Evolutionary conservation across 768 basidiomycete genomes (phyloP).

Genomic region (Candolleomyces eurysporus): DNA sequence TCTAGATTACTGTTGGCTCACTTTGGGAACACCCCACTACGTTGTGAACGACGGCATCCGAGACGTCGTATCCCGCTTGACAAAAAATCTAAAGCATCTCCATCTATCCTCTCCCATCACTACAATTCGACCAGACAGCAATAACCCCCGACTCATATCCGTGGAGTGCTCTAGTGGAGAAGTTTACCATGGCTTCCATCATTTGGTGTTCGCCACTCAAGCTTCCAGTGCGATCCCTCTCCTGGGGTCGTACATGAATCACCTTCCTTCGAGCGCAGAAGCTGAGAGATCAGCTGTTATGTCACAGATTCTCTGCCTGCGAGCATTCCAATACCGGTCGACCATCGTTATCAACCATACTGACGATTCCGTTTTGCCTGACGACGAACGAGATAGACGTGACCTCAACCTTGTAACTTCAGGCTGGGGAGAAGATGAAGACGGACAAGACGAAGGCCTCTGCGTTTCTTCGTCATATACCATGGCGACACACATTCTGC

Average conservation of each 20-base stretch:
- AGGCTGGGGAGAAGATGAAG: constrained; percentile 8
- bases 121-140: constrained; percentile 38
- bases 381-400: constrained; percentile 45
- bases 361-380: constrained; percentile 57
- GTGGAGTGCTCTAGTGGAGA: constrained; percentile 34
- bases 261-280: constrained; percentile 28
- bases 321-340: constrained; percentile 50
- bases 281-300: constrained; percentile 30
- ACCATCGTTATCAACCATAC: constrained; percentile 73
- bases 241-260: constrained; percentile 43
- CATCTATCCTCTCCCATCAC: constrained; percentile 55
- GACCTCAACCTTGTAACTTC: constrained; percentile 61
- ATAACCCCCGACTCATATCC: constrained; percentile 30
- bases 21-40: constrained; percentile 68
- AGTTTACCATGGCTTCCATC: constrained; percentile 51
- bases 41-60: constrained; percentile 58
- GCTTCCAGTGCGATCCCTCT: constrained; percentile 61
- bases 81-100: constrained; percentile 42
- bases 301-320: constrained; percentile 46
- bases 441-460: constrained; percentile 19
- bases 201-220: constrained; percentile 73
- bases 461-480: constrained; percentile 51
- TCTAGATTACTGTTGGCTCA: constrained; percentile 69
- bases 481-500: constrained; percentile 69
- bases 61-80: constrained; percentile 55